phyloP scores from a whole-genome alignment of 2,329 filamentous ascomycete species.

The Pseudocercospora vitis region DNA sequence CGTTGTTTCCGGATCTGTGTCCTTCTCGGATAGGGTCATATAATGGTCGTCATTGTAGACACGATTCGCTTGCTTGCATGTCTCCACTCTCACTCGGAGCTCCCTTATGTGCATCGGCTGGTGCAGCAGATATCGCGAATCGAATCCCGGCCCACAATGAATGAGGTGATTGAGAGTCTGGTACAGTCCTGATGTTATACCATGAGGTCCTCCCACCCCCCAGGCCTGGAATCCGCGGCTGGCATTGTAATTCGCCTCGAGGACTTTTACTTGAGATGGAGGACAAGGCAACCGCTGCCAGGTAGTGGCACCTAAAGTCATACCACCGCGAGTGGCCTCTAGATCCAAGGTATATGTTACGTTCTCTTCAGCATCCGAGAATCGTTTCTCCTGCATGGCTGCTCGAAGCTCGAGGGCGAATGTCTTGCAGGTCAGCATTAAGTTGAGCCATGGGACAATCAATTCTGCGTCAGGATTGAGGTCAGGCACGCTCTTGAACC shows the following conservation, averaged over 20 bases:
- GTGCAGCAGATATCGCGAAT: conserved; percentile 11
- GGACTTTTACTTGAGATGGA: conserved; percentile 14
- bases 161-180: conserved; percentile 28
- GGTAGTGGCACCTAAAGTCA: conserved; percentile 16
- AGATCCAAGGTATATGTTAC: conserved; percentile 21
- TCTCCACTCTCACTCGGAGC: conserved; percentile 21
- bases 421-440: conserved; percentile 24
- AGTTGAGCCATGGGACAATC: conserved; percentile 23
- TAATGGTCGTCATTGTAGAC: conserved; percentile 17
- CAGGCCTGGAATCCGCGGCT: conserved; percentile 18
- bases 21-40: conserved; percentile 16
- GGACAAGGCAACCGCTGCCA: conserved; percentile 26
- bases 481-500: conserved; percentile 43
- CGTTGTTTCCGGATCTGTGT: conserved; percentile 22
- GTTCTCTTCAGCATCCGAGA: conserved; percentile 8
- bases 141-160: conserved; percentile 25
- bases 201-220: conserved; percentile 22
- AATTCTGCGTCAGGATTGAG: conserved; percentile 13
- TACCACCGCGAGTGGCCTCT: conserved; percentile 16
- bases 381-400: conserved; percentile 13
- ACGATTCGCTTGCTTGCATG: conserved; percentile 10
- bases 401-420: conserved; percentile 21
- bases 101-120: conserved; percentile 21
- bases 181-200: conserved; percentile 21
- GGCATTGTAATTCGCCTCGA: conserved; percentile 21